Evolutionary conservation across 805 yeast species (phyloP).

Genomic region (Huiozyma naganishii): DNA sequence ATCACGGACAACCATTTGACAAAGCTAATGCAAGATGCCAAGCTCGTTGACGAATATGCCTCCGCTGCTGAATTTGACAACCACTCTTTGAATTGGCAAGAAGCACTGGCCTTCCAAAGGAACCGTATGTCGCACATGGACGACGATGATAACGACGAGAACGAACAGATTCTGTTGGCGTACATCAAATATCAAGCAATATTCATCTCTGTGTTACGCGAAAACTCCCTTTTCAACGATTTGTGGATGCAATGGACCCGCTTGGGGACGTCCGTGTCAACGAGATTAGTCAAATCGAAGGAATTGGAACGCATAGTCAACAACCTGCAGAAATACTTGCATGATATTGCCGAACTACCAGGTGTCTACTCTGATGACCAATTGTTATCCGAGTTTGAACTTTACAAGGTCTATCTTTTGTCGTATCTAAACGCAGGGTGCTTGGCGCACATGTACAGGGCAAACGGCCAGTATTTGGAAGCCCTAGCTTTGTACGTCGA

Average conservation of each 20-base stretch:
- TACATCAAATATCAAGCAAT: conserved; percentile 61
- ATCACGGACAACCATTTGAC: conserved; percentile 68
- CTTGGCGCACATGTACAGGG: conserved; percentile 20
- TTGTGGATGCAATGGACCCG: conserved; percentile 21
- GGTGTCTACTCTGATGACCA: conserved; percentile 86
- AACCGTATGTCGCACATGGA: conserved; percentile 37
- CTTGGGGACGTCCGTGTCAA: conserved; percentile 14
- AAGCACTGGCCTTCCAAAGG: conserved; percentile 50
- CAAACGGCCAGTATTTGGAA: conserved; percentile 21
- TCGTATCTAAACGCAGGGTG: conserved; percentile 17
- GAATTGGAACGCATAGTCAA: conserved; percentile 30
- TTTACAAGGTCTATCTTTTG: conserved; percentile 16
- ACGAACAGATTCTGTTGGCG: conserved; percentile 63
- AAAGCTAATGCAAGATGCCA: conserved; percentile 38
- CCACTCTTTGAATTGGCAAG: conserved; percentile 56
- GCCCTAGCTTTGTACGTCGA: conserved; percentile 23
- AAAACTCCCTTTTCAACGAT: conserved; percentile 37
- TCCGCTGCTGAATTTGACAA: conserved; percentile 44
- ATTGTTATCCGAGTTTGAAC: conserved; percentile 31
- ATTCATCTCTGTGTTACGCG: conserved; percentile 64
- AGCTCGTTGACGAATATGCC: conserved; percentile 20
- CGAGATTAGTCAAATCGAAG: conserved; percentile 21
- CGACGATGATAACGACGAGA: conserved; percentile 42
- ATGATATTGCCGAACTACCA: conserved; percentile 65
- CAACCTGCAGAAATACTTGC: conserved; percentile 39